Evolutionary conservation across 2,329 filamentous ascomycete species (phyloP), one percentile per base, ranked within the genome.

Genomic region (Ophioceras dolichostomum): DNA sequence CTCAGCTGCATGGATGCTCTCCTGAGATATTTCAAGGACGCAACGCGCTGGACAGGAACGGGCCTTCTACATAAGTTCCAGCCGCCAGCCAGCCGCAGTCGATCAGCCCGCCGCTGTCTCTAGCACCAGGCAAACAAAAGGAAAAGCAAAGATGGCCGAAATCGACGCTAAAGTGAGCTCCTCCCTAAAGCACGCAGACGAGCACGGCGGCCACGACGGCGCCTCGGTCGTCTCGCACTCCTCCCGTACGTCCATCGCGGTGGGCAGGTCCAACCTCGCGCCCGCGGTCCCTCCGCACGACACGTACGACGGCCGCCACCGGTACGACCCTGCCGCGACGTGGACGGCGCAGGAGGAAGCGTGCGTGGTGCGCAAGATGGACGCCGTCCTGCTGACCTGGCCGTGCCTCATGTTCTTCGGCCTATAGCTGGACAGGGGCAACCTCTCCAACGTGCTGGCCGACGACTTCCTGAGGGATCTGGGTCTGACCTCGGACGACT

Each of bases 341-440:
- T 80, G 76, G 76, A 66, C 68, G 13, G 52, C 61, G 3, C 61
- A 64, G 24, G 76, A 80, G 47, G 76, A 79, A 54, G 65, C 56
- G 43, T 57, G 49, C 10, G 57, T 76, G 3, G 63, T 79, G 19
- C 57, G 69, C 32, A 79, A 75, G 59, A 64, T 60, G 0, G 64
- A 67, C 41, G 21, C 62, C 5, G 54, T 49, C 16, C 53, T 67
- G 4, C 46, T 67, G 22, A 49, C 51, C 17, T 63, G 59, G 58
- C 39, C 65, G 4, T 67, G 62, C 41, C 41, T 64, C 17, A 66
- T 21, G 46, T 79, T 80, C 54, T 77, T 79, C 39, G 72, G 71
- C 0, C 59, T 80, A 4, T 73, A 80, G 48, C 57, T 80, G 7
- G 76, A 79, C 49, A 62, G 77, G 34, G 73, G 74, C 36, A 81